Conservation (phyloP, 495 filamentous ascomycete genomes). For the Hypoxylon rickii region DNA sequence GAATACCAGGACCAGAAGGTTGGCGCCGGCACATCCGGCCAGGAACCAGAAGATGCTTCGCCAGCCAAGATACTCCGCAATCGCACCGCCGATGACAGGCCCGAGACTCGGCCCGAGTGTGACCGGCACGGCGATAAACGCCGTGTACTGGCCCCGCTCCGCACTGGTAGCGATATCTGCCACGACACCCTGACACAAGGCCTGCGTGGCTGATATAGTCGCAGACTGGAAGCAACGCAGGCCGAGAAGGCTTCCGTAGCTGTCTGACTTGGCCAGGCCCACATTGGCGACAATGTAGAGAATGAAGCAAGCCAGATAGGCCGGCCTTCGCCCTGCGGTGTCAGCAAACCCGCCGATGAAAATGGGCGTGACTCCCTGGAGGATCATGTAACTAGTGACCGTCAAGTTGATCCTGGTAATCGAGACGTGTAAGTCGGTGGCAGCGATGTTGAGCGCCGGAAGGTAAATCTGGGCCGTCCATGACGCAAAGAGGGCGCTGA, state of each 20-base stretch:
- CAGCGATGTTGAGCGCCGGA: conserved; percentile 63
- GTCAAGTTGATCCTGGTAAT: conserved; percentile 63
- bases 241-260: conserved; percentile 55
- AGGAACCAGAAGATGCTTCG: conserved; percentile 73
- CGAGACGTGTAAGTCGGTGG: conserved; percentile 56
- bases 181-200: conserved; percentile 60
- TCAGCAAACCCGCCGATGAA: conserved; percentile 63
- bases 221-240: conserved; percentile 61
- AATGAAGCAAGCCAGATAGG: conserved; percentile 57
- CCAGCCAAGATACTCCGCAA: conserved; percentile 67
- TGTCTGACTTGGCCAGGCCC: conserved; percentile 55
- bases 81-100: conserved; percentile 64
- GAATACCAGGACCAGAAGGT: conserved; percentile 48
- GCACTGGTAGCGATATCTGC: conserved; percentile 57
- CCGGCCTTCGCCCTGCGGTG: conserved; percentile 56
- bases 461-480: conserved; percentile 73
- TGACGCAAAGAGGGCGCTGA: conserved; percentile 69
- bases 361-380: conserved; percentile 62
- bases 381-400: conserved; percentile 63
- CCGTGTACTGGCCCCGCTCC: conserved; percentile 56
- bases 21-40: conserved; percentile 52
- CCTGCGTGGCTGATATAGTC: conserved; percentile 55
- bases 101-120: conserved; percentile 58
- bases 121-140: conserved; percentile 43
- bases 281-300: conserved; percentile 63